Evolutionary conservation across 208 protist species (phyloP).

Genomic region (Trypanosoma conorhini): DNA sequence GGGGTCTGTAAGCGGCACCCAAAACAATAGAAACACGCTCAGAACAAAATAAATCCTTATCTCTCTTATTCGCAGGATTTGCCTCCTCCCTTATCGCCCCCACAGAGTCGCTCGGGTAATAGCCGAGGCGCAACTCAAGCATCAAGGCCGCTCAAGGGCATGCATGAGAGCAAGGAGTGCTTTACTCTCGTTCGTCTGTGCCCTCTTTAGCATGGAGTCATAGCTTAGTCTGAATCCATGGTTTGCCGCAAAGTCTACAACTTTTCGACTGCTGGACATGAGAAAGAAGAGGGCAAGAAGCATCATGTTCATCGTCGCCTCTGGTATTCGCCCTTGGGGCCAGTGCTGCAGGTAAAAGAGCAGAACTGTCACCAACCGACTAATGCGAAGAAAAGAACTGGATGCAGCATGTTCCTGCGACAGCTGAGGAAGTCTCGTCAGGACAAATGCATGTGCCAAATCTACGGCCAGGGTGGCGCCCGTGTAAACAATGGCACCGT

Average conservation of each 20-base stretch:
- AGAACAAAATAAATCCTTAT: conserved; percentile 15
- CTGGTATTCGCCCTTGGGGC: conserved; percentile 35
- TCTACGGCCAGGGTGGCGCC: conserved; percentile 74
- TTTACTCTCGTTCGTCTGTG: conserved; percentile 59
- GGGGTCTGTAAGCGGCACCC: too few relatives aligned
- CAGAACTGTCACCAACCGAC: conserved; percentile 54
- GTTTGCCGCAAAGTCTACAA: conserved; percentile 32
- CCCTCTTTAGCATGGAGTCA: conserved; percentile 37
- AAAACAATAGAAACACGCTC: background rate
- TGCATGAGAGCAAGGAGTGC: conserved; percentile 68
- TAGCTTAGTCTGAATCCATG: conserved; percentile 50
- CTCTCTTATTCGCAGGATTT: conserved; percentile 1
- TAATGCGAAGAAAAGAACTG: conserved; percentile 27
- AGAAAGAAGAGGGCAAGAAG: conserved; percentile 63
- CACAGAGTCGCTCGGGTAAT: background rate
- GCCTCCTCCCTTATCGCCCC: background rate
- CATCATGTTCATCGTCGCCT: conserved; percentile 77
- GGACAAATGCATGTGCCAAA: conserved; percentile 49
- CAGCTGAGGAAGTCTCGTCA: conserved; percentile 26
- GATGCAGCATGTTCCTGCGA: conserved; percentile 31
- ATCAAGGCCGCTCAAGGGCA: conserved; percentile 40
- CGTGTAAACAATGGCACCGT: conserved; percentile 62
- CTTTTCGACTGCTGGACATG: conserved; percentile 38
- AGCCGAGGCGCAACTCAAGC: background rate
- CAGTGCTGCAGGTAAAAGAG: conserved; percentile 57